Percentiles rank a stretch among this genome's conserved stretches.
phyloP scores from a whole-genome alignment of 768 basidiomycete species.

The Tricholomella constricta region DNA sequence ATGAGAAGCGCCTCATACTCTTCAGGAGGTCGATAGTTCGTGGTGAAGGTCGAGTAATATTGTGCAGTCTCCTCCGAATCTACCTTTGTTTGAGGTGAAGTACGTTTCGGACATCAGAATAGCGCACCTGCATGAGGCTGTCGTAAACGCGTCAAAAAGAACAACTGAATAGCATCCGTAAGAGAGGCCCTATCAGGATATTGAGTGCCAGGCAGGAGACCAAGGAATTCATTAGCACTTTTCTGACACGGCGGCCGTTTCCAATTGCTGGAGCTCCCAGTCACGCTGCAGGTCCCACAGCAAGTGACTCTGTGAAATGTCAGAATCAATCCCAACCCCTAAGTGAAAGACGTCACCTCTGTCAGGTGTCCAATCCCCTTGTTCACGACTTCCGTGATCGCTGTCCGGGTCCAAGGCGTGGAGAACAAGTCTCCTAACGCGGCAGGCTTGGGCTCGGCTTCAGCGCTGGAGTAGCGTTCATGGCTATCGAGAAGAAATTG shows the following conservation, averaged over 20 bases:
- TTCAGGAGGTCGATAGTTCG: slow-evolving; percentile 67
- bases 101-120: no score
- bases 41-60: slow-evolving; percentile 88
- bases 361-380: slow-evolving; percentile 65
- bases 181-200: slow-evolving; percentile 26
- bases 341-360: slow-evolving; percentile 41
- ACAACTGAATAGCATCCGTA: slow-evolving; percentile 52
- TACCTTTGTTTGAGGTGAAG: no score
- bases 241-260: slow-evolving; percentile 45
- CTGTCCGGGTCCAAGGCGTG: slow-evolving; percentile 58
- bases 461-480: slow-evolving; percentile 41
- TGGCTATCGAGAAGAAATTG: slow-evolving; percentile 55
- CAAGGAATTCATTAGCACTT: slow-evolving; percentile 34
- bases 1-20: slow-evolving; percentile 81
- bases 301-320: slow-evolving; percentile 54
- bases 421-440: slow-evolving; percentile 63
- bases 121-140: slow-evolving; percentile 75
- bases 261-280: slow-evolving; percentile 73
- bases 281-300: slow-evolving; percentile 75
- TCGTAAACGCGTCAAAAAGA: slow-evolving; percentile 67
- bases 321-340: background rate
- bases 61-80: slow-evolving; percentile 82
- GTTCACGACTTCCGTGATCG: slow-evolving; percentile 53
- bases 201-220: slow-evolving; percentile 31
- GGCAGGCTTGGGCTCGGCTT: slow-evolving; percentile 45